phyloP scores from a whole-genome alignment of 352 stramenopile species.

The Blastocystis sp. region DNA sequence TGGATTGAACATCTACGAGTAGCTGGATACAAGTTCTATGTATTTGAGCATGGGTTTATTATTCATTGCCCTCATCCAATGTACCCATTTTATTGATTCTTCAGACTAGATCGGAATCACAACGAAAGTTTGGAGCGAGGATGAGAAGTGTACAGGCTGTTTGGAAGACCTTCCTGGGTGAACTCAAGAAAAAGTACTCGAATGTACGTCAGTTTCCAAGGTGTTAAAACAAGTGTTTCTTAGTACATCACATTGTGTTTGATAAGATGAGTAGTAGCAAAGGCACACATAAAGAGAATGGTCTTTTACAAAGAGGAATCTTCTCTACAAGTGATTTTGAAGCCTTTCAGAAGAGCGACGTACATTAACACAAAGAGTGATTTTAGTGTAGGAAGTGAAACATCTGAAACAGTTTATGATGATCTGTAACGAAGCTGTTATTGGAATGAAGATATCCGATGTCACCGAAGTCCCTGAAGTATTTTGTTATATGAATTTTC shows the following conservation, averaged over 20 bases:
- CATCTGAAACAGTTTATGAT: conserved; percentile 56
- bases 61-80: conserved; percentile 44
- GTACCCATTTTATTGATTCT: neutral
- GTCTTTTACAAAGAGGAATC: conserved; percentile 60
- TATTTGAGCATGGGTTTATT: conserved; percentile 38
- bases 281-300: conserved; percentile 5
- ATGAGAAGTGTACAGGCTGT: neutral
- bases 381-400: neutral
- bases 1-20: conserved; percentile 44
- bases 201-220: neutral
- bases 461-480: neutral
- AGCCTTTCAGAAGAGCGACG: conserved; percentile 61
- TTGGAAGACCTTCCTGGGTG: neutral
- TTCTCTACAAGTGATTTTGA: conserved; percentile 60
- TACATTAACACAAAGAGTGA: neutral
- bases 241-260: neutral
- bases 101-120: neutral
- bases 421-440: conserved; percentile 42
- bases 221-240: neutral
- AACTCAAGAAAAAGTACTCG: neutral
- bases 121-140: neutral
- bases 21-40: conserved; percentile 29
- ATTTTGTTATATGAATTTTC: neutral
- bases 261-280: neutral
- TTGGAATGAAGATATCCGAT: conserved; percentile 38